Conservation (phyloP, 306 rosid species). For the Comarum palustre region DNA sequence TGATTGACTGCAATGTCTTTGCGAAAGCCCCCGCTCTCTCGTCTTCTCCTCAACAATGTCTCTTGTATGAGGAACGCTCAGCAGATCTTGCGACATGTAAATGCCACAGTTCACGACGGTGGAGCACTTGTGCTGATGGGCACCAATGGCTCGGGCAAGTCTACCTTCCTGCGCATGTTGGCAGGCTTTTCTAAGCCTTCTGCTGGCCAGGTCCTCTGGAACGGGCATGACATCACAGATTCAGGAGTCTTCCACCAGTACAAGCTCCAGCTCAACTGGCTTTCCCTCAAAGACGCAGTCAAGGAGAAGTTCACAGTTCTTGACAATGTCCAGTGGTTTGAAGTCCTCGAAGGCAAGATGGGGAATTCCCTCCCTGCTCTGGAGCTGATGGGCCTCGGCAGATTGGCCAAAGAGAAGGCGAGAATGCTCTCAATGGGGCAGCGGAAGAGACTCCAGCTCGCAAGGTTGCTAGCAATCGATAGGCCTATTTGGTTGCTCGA, state of each 20-base stretch:
- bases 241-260: constrained; percentile 79
- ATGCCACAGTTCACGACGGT: constrained; percentile 70
- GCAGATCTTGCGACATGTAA: constrained; percentile 69
- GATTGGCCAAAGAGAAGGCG: constrained; percentile 69
- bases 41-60: constrained; percentile 71
- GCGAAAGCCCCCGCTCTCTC: constrained; percentile 57
- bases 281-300: constrained; percentile 69
- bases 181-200: constrained; percentile 88
- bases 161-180: constrained; percentile 77
- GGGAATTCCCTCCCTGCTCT: constrained; percentile 71
- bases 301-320: constrained; percentile 48
- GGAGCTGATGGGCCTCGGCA: constrained; percentile 81
- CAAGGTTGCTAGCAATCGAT: constrained; percentile 76
- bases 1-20: constrained; percentile 37
- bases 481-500: constrained; percentile 86
- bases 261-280: constrained; percentile 87
- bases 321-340: constrained; percentile 70
- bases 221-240: constrained; percentile 66
- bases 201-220: constrained; percentile 82
- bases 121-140: constrained; percentile 71
- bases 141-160: constrained; percentile 79
- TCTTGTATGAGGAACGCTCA: constrained; percentile 93
- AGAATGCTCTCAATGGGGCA: constrained; percentile 88
- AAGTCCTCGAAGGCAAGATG: constrained; percentile 68
- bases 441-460: constrained; percentile 77